Evolutionary conservation across 306 rosid species (phyloP).

Genomic region (Morella rubra): DNA sequence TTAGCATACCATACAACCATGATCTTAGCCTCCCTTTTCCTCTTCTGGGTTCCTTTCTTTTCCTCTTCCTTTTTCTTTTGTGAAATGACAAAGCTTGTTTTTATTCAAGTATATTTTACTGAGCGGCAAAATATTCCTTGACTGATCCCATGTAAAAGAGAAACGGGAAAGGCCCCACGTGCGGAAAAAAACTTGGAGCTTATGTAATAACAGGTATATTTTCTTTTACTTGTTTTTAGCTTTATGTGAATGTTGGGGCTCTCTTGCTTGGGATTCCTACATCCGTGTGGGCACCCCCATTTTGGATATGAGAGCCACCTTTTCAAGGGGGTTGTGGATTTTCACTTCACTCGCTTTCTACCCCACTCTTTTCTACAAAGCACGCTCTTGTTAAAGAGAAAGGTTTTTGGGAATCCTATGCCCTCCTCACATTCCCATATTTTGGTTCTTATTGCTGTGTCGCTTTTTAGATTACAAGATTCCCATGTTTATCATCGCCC

Average conservation of each 20-base stretch:
- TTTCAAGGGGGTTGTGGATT: conserved; percentile 50
- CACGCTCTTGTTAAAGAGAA: conserved; percentile 66
- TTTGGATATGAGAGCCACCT: conserved; percentile 69
- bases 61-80: conserved; percentile 10
- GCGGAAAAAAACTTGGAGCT: conserved; percentile 61
- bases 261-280: conserved; percentile 88
- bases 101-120: conserved; percentile 14
- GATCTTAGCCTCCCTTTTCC: neutral
- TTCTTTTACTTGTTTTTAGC: conserved; percentile 35
- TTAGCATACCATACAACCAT: neutral
- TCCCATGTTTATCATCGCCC: conserved; percentile 33
- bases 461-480: conserved; percentile 64
- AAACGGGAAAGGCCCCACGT: conserved; percentile 73
- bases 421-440: conserved; percentile 65
- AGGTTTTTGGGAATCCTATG: conserved; percentile 89
- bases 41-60: neutral
- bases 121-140: conserved; percentile 43
- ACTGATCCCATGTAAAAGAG: conserved; percentile 56
- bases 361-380: conserved; percentile 53
- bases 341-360: conserved; percentile 62
- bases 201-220: conserved; percentile 30
- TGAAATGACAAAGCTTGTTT: conserved; percentile 32
- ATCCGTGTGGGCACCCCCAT: conserved; percentile 64
- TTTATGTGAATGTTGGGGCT: conserved; percentile 65
- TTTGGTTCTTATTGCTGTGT: conserved; percentile 57